Percentiles rank a stretch among this genome's conserved stretches.
Conservation (phyloP, 305 asterid species). For the Caryopteris hybrid region DNA sequence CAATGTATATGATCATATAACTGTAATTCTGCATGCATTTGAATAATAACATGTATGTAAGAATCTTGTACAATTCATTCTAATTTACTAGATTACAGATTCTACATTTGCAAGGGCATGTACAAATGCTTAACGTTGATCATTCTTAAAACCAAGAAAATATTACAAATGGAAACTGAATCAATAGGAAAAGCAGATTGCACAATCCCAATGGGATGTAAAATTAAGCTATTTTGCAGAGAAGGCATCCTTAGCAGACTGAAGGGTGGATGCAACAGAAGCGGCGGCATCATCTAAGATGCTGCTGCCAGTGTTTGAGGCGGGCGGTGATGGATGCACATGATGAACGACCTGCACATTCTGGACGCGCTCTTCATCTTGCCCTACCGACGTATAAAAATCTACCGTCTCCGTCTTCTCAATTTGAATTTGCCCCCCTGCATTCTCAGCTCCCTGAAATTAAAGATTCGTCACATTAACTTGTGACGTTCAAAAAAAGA, state of each 20-base stretch:
- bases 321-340: conserved; percentile 8
- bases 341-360: conserved; percentile 44
- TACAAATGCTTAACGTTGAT: no score
- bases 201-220: no score
- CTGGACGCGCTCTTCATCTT: conserved; percentile 30
- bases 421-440: conserved; percentile 27
- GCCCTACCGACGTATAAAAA: conserved; percentile 38
- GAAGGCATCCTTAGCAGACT: conserved; percentile 51
- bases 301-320: conserved; percentile 40
- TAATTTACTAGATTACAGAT: no score
- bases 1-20: no score
- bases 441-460: conserved; percentile 12
- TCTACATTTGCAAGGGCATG: no score
- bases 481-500: no score
- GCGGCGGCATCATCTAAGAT: conserved; percentile 64
- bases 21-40: no score
- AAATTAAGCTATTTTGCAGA: conserved; percentile 34
- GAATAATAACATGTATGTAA: no score
- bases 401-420: conserved; percentile 42
- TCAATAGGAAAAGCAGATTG: background rate
- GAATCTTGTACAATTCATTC: no score
- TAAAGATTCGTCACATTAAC: no score
- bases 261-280: conserved; percentile 52
- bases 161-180: no score
- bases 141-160: no score